Evolutionary conservation across 148 eudicot genomes (phyloP).

Genomic region (Nyssa sinensis): DNA sequence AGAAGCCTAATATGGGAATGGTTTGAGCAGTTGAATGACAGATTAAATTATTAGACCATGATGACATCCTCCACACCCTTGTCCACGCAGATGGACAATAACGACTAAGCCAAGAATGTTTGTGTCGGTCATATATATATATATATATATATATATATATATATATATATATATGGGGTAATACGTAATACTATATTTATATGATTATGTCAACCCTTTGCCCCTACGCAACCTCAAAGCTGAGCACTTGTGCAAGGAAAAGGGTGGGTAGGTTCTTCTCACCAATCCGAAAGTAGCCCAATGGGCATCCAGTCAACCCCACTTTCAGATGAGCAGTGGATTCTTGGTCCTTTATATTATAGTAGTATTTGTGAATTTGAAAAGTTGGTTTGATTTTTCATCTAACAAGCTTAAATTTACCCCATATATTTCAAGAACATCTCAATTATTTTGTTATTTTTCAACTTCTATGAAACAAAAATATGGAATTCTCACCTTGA

Average conservation of each 20-base stretch:
- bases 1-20: no score
- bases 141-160: neutral
- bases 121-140: neutral
- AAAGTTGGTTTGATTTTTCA: neutral
- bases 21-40: conserved; percentile 9
- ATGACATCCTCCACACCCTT: neutral
- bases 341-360: neutral
- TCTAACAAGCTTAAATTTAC: neutral
- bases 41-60: neutral
- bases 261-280: conserved; percentile 15
- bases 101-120: neutral
- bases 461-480: no score
- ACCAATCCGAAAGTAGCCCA: neutral
- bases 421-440: no score
- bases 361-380: neutral
- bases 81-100: neutral
- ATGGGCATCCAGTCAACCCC: neutral
- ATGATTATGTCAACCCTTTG: conserved; percentile 5
- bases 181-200: neutral
- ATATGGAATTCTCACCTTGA: no score
- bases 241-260: neutral
- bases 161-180: neutral
- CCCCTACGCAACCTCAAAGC: conserved; percentile 7
- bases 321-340: neutral
- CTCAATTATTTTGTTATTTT: no score